Conservation (phyloP, 2,329 filamentous ascomycete genomes). For the Juglanconis juglandina region DNA sequence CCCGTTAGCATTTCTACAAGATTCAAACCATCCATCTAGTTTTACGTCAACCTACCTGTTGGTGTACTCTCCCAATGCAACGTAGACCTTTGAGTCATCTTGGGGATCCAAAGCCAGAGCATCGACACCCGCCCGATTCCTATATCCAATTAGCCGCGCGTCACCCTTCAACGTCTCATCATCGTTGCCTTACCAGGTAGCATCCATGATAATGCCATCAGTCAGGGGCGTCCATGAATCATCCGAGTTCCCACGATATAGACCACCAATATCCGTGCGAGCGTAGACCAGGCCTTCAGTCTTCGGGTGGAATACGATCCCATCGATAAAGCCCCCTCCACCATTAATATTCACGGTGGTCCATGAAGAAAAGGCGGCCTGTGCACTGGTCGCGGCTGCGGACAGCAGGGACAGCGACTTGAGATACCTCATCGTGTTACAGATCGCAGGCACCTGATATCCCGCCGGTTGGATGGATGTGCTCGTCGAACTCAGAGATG, state of each 20-base stretch:
- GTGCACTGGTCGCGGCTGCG: constrained; percentile 22
- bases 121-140: constrained; percentile 56
- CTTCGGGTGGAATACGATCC: constrained; percentile 55
- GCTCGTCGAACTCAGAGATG: neutral
- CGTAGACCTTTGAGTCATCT: constrained; percentile 48
- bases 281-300: constrained; percentile 50
- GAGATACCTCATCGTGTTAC: constrained; percentile 17
- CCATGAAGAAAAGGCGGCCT: constrained; percentile 27
- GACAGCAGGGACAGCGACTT: constrained; percentile 22
- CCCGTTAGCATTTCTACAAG: neutral
- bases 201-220: constrained; percentile 13
- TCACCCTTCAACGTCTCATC: neutral
- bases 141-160: constrained; percentile 19
- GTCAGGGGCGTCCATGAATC: constrained; percentile 29
- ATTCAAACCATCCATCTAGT: too few species aligned
- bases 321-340: constrained; percentile 54
- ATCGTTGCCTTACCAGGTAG: constrained; percentile 8
- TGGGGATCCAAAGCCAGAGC: constrained; percentile 54
- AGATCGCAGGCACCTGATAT: too few species aligned
- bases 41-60: constrained; percentile 35
- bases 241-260: constrained; percentile 53
- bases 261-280: constrained; percentile 55
- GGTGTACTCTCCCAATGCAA: constrained; percentile 57
- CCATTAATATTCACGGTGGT: constrained; percentile 43
- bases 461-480: too few species aligned